These are phyloP conservation scores for Agapanthus africanus DNA, from an alignment of 106 monocot genomes.

Conservation along the genomic window DNA sequence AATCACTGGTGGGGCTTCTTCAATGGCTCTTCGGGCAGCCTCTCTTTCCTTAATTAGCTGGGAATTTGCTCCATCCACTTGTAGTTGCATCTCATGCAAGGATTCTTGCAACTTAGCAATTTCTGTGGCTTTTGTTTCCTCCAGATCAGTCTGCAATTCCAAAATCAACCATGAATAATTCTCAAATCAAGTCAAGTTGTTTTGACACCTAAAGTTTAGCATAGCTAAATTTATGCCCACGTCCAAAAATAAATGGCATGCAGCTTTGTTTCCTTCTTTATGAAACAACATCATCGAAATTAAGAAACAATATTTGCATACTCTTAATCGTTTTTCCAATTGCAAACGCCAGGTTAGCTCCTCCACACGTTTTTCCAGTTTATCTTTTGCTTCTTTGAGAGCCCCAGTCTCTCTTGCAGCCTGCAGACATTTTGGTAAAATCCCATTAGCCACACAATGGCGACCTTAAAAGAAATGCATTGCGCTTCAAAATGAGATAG, in stretches of 20 bases:
- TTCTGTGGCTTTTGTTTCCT: slow-evolving; percentile 78
- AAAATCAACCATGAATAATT: slow-evolving; percentile 4
- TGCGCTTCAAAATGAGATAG: too few relatives aligned
- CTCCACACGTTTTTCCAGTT: slow-evolving; percentile 88
- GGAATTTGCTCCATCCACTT: slow-evolving; percentile 59
- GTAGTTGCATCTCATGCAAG: slow-evolving; percentile 60
- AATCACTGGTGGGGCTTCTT: slow-evolving; percentile 74
- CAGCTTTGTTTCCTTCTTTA: too few relatives aligned
- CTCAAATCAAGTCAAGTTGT: too few relatives aligned
- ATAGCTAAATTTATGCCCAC: too few relatives aligned
- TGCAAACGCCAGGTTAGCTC: slow-evolving; percentile 77
- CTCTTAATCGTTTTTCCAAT: slow-evolving; percentile 73
- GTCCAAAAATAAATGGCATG: too few relatives aligned
- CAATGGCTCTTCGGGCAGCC: slow-evolving; percentile 66
- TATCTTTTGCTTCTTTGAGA: slow-evolving; percentile 87
- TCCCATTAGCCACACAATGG: too few relatives aligned
- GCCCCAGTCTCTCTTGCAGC: slow-evolving; percentile 95
- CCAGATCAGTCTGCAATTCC: slow-evolving; percentile 55
- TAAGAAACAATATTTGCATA: slow-evolving; percentile 15
- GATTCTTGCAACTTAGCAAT: slow-evolving; percentile 62
- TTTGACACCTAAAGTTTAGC: too few relatives aligned
- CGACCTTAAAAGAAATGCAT: too few relatives aligned
- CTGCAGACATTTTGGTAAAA: slow-evolving; percentile 27
- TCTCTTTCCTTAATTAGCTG: slow-evolving; percentile 67
- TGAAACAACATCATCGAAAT: not conserved